Evolutionary conservation across 306 rosid species (phyloP).

Genomic region (Cyamopsis tetragonoloba): DNA sequence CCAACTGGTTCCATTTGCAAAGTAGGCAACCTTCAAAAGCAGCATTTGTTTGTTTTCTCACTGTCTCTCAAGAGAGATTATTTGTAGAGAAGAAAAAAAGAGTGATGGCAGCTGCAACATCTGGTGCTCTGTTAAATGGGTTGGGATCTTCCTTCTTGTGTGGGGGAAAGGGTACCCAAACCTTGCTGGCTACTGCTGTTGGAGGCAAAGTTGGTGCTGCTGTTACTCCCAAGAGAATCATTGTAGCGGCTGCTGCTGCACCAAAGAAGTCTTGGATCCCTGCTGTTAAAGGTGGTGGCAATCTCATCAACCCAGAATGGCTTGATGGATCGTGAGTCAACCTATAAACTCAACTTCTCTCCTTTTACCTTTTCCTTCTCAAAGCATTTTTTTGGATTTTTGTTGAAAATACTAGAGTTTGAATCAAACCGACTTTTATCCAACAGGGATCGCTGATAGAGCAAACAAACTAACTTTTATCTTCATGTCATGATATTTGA

Average conservation of each 20-base stretch:
- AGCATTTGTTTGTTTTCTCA: not conserved
- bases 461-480: too few species aligned
- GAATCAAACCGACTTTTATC: too few species aligned
- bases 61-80: not conserved
- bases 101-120: conserved; percentile 95
- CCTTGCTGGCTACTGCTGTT: conserved; percentile 42
- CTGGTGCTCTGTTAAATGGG: conserved; percentile 79
- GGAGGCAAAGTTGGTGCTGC: conserved; percentile 40
- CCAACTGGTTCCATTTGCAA: not conserved
- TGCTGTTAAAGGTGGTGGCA: conserved; percentile 67
- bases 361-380: not conserved
- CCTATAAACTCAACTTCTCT: not conserved
- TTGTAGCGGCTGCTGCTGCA: conserved; percentile 60
- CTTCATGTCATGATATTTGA: too few species aligned
- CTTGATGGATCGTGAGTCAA: conserved; percentile 97
- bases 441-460: too few species aligned
- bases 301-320: conserved; percentile 89
- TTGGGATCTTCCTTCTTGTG: conserved; percentile 72
- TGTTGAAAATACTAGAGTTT: too few species aligned
- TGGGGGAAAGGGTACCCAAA: conserved; percentile 70
- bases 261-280: conserved; percentile 81
- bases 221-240: conserved; percentile 42
- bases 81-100: not conserved
- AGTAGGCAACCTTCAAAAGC: not conserved
- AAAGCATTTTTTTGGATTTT: too few species aligned